phyloP scores from a whole-genome alignment of 495 filamentous ascomycete genomes.

The Hypoxylon lenormandii region DNA sequence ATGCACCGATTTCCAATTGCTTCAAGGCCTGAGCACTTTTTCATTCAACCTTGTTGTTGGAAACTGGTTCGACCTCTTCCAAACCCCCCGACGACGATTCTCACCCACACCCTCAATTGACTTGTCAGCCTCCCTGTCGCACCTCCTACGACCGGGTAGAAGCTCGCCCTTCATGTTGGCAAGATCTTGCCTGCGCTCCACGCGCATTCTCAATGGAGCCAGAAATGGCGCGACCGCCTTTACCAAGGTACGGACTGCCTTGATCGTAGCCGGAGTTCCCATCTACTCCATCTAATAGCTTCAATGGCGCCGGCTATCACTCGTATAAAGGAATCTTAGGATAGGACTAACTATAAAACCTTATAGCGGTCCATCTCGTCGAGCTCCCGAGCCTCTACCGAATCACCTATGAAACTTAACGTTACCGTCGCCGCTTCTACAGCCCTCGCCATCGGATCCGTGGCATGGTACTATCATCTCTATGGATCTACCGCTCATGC shows the following conservation, averaged over 20 bases:
- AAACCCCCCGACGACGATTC: slow-evolving; percentile 39
- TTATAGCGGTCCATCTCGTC: slow-evolving; percentile 71
- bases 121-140: slow-evolving; percentile 50
- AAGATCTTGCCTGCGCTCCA: slow-evolving; percentile 81
- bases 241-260: slow-evolving; percentile 66
- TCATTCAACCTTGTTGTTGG: slow-evolving; percentile 42
- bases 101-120: slow-evolving; percentile 51
- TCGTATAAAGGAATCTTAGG: slow-evolving; percentile 17
- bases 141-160: slow-evolving; percentile 59
- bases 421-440: slow-evolving; percentile 85
- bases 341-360: slow-evolving; percentile 49
- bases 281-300: slow-evolving; percentile 13
- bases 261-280: slow-evolving; percentile 17
- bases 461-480: slow-evolving; percentile 95
- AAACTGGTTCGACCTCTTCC: slow-evolving; percentile 49
- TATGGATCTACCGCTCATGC: slow-evolving; percentile 89
- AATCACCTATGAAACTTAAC: slow-evolving; percentile 75
- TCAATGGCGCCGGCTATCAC: slow-evolving; percentile 25
- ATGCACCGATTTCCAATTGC: slow-evolving; percentile 52
- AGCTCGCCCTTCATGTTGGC: slow-evolving; percentile 80
- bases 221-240: slow-evolving; percentile 70
- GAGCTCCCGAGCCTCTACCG: slow-evolving; percentile 66
- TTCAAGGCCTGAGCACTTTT: slow-evolving; percentile 55
- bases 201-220: slow-evolving; percentile 79
- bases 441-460: slow-evolving; percentile 82